Base-by-base conservation (phyloP, 1,284 basidiomycete genomes). In the Athelia sp. region DNA sequence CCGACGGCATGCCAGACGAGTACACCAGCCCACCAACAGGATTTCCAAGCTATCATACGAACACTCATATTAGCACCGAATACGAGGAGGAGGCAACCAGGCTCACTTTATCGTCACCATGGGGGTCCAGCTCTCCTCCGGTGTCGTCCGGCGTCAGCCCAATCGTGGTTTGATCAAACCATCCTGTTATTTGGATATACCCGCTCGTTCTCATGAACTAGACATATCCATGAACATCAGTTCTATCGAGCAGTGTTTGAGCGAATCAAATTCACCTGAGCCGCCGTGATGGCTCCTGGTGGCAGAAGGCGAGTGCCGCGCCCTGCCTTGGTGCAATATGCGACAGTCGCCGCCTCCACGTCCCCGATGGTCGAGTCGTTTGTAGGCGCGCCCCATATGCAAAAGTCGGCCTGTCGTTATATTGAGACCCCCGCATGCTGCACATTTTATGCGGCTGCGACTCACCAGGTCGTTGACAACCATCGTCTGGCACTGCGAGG, bases 291-390 rank as follows among this genome's bases (percentile, higher is more conserved):
- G 15, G 78, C 64, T 13, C 79, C 79, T 49, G 71, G 65, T 18
- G 81, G 81, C 50, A 84, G 81, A 48, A 82, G 58, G 26, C 81
- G 73, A 1, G 81, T 80, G 8, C 77, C 76, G 52, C 73, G 72
- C 22, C 75, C 73, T 36, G 62, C 48, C 61, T 49, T 64, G 17
- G 62, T 58, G 3, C 32, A 47, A n/a, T 45, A 49, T 13, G 70
- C 65, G 17, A 74, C 70, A 21, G 61, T 64, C 49, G 65, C 62
- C 23, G 59, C 62, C 54, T 75, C 73, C 21, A 66, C 63, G 49
- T 72, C 62, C 18, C 68, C 70, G 34, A 75, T 62, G 3, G 59
- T 50, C 40, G 58, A 45, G 55, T 57, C 57, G 14, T 14, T 58
- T 50, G 57, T 56, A 3, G 58, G 60, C 14, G 62, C 58, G 9